Conservation (phyloP, 345 rosid genomes). For the Eucalyptus polyanthemos region DNA sequence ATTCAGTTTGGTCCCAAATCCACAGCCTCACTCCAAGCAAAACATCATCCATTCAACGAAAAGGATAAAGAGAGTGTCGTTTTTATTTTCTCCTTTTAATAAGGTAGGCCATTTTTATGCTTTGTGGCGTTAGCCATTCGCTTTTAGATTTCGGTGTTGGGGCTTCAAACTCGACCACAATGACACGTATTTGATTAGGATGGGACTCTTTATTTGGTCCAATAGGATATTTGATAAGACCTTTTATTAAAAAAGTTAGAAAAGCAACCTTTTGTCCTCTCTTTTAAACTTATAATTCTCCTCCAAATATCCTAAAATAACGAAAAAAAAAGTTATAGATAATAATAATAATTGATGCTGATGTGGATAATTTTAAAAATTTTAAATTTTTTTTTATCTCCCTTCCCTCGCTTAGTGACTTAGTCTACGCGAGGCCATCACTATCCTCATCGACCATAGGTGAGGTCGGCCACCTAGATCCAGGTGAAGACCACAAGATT, state of each 20-base stretch:
- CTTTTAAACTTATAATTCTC: neutral
- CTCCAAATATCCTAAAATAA: neutral
- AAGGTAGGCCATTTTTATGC: neutral
- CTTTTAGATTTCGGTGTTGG: neutral
- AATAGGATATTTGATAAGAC: neutral
- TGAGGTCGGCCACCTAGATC: neutral
- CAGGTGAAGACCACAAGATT: neutral
- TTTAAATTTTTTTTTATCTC: too few species aligned
- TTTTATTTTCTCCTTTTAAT: neutral
- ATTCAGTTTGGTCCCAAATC: neutral
- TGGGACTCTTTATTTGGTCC: neutral
- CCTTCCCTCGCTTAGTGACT: neutral
- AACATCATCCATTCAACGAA: neutral
- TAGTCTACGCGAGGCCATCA: neutral
- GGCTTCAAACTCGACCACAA: neutral
- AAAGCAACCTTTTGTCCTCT: neutral
- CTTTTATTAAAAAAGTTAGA: neutral
- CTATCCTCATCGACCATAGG: neutral
- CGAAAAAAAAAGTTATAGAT: neutral
- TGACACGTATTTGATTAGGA: neutral
- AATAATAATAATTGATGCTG: accelerated
- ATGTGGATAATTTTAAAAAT: accelerated
- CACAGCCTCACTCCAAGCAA: neutral
- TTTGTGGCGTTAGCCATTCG: neutral
- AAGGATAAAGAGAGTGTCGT: neutral